A percentile compares a stretch with the other conserved stretches of the same genome.
Evolutionary conservation across 768 basidiomycete genomes (phyloP).

Genomic region (Serendipita indica): DNA sequence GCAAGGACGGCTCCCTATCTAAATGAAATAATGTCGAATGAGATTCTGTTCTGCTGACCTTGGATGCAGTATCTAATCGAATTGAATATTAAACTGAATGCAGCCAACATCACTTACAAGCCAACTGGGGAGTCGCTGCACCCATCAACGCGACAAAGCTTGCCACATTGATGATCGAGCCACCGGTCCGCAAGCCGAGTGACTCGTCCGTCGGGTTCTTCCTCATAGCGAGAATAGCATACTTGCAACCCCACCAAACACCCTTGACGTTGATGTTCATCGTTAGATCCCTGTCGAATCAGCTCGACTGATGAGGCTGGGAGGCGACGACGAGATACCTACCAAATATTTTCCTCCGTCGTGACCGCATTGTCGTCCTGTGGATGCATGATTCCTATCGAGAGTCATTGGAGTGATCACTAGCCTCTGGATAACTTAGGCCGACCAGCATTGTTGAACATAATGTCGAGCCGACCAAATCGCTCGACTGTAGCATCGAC

Average conservation of each 20-base stretch:
- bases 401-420: slow-evolving; percentile 1
- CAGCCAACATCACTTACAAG: slow-evolving; percentile 44
- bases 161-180: slow-evolving; percentile 95
- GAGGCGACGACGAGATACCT: not conserved
- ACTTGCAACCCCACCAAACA: slow-evolving; percentile 98
- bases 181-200: slow-evolving; percentile 59
- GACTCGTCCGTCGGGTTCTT: slow-evolving; percentile 70
- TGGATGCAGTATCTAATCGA: slow-evolving; percentile 75
- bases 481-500: slow-evolving; percentile 66
- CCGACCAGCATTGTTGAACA: slow-evolving; percentile 90
- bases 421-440: slow-evolving; percentile 9
- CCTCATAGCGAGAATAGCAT: slow-evolving; percentile 94
- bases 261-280: slow-evolving; percentile 95
- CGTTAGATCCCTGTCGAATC: slow-evolving; percentile 39
- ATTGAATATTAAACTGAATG: not conserved
- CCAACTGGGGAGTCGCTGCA: slow-evolving; percentile 96
- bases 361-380: slow-evolving; percentile 88
- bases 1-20: slow-evolving; percentile 80
- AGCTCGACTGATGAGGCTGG: not conserved
- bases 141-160: slow-evolving; percentile 94
- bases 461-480: slow-evolving; percentile 89
- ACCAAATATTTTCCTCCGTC: slow-evolving; percentile 93
- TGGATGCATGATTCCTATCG: slow-evolving; percentile 90
- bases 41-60: slow-evolving; percentile 31
- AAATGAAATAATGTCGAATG: not conserved